Conservation (phyloP, 352 stramenopile genomes). For the Phytopythium delawarense region DNA sequence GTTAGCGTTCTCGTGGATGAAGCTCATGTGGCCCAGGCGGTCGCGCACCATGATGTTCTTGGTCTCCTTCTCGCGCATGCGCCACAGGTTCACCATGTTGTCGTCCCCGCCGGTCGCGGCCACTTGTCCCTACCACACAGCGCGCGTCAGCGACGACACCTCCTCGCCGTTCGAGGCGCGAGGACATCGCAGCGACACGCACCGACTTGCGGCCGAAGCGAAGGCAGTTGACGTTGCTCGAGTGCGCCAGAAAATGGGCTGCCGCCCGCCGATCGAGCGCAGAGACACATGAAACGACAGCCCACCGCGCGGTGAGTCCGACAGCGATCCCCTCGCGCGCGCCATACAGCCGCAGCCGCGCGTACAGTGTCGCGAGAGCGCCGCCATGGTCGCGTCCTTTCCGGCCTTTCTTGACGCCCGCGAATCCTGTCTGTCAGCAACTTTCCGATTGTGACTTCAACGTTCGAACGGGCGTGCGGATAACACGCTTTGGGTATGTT, state of each 20-base stretch:
- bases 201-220: conserved; percentile 82
- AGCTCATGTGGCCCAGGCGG: neutral
- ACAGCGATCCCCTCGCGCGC: neutral
- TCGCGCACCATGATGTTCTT: conserved; percentile 81
- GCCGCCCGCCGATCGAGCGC: neutral
- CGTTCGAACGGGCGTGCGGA: too few species aligned
- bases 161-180: neutral
- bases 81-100: conserved; percentile 81
- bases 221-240: conserved; percentile 79
- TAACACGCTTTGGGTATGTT: too few species aligned
- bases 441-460: neutral
- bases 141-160: neutral
- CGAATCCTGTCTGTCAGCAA: neutral
- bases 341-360: neutral
- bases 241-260: conserved; percentile 81
- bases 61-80: conserved; percentile 81
- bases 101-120: conserved; percentile 73
- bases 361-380: conserved; percentile 59
- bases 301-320: neutral
- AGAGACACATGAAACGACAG: neutral
- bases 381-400: conserved; percentile 4
- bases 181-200: neutral
- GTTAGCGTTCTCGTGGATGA: neutral
- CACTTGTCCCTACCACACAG: conserved; percentile 57
- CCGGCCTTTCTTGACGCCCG: conserved; percentile 2